Evolutionary conservation across 179 eudicot genomes (phyloP), one percentile per base, ranked within the genome.

Genomic region (Pouteria campechiana): DNA sequence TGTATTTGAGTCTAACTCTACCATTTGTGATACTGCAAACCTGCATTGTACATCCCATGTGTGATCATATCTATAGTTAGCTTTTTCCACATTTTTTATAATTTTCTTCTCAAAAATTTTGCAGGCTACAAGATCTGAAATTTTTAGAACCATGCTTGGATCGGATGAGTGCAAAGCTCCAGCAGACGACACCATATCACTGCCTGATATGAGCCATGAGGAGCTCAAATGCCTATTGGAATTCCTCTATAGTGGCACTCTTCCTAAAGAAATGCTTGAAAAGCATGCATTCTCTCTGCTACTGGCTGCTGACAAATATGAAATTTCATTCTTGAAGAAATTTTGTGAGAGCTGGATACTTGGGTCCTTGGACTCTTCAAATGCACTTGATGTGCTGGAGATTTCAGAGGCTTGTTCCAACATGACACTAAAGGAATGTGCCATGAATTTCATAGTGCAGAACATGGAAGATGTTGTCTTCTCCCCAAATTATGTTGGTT

Each of bases 111-210:
- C 32, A 19, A 24, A 4, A 19, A n/a, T n/a, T n/a, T 27, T 54
- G 32, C 56, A 83, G 94, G 97, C 93, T 25, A 56, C 93, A 44
- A 80, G 86, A 51, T 88, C 97, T 3, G 69, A 54, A 24, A 78
- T 88, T 15, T 85, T 88, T 61, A 85, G 52, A 54, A 78, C 84
- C 80, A 80, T 88, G 76, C 60, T 88, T 33, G 95, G 78, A 23
- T 73, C 88, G 6, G 97, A 88, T 33, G 73, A 67, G 32, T 88
- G 97, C 83, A 88, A 88, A 72, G 84, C 81, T 13, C 76, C 93
- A 25, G 69, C 93, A 8, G 55, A 29, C 3, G 70, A 80, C 17
- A 45, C 69, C 30, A 76, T 84, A 57, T 75, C 85, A 8, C 71
- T 88, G n/a, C 67, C 80, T 0, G 97, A 88, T 48, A 54, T 88